phyloP scores from a whole-genome alignment of 345 rosid species.

The Moringa oleifera region DNA sequence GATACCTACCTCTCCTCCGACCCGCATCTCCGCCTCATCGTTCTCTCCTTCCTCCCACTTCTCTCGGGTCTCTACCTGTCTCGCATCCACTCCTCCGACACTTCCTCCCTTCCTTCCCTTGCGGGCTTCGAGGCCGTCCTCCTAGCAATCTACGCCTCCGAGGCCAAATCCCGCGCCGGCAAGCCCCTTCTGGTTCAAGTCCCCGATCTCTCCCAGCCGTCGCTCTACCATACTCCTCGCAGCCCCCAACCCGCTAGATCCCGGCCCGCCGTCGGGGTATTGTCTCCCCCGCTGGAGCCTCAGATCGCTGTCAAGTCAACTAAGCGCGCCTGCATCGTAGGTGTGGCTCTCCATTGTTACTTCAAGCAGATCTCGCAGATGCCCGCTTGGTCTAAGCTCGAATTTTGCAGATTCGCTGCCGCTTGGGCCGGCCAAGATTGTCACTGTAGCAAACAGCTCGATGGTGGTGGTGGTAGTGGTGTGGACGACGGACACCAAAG shows the following conservation, averaged over 20 bases:
- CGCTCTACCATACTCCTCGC: slow-evolving; percentile 83
- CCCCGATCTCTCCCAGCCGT: slow-evolving; percentile 86
- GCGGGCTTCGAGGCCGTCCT: slow-evolving; percentile 95
- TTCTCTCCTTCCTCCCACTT: slow-evolving; percentile 77
- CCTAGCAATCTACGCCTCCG: slow-evolving; percentile 76
- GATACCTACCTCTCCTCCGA: slow-evolving; percentile 85
- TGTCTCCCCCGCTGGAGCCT: slow-evolving; percentile 68
- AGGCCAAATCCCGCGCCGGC: slow-evolving; percentile 74
- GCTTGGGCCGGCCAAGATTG: slow-evolving; percentile 93
- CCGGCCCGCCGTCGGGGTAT: slow-evolving; percentile 41
- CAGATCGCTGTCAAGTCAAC: slow-evolving; percentile 81
- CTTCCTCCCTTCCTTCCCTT: slow-evolving; percentile 63
- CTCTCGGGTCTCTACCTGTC: slow-evolving; percentile 65
- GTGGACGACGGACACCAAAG: slow-evolving; percentile 15
- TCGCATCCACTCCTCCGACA: slow-evolving; percentile 64
- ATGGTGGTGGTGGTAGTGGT: slow-evolving; percentile 31
- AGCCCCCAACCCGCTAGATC: slow-evolving; percentile 29
- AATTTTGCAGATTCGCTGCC: slow-evolving; percentile 56
- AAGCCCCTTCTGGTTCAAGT: slow-evolving; percentile 66
- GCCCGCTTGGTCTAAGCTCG: slow-evolving; percentile 88
- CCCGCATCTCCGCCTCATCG: slow-evolving; percentile 75
- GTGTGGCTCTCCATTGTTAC: slow-evolving; percentile 65
- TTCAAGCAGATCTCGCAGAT: slow-evolving; percentile 78
- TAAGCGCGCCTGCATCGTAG: slow-evolving; percentile 62
- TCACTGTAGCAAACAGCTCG: slow-evolving; percentile 47